Percentiles rank a stretch among this genome's conserved stretches.
Conservation (phyloP, 1,139 yeast genomes). For the Arxiozyma bovina region DNA sequence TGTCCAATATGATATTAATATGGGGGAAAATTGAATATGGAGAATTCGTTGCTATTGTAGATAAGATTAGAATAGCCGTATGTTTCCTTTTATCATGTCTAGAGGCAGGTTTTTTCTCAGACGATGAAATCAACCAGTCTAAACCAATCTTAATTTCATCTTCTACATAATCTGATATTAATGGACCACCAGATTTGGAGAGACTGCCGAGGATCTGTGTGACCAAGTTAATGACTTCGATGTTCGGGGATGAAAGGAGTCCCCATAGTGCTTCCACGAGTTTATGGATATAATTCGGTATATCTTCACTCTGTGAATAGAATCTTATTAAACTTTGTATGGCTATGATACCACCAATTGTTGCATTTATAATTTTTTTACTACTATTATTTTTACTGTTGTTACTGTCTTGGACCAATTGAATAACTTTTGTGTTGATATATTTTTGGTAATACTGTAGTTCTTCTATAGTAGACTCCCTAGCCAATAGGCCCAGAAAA, state of each 20-base stretch:
- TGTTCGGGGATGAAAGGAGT: constrained; percentile 71
- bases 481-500: constrained; percentile 59
- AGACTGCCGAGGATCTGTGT: constrained; percentile 78
- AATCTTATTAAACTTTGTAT: constrained; percentile 77
- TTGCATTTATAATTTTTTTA: constrained; percentile 35
- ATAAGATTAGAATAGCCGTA: constrained; percentile 79
- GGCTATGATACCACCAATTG: constrained; percentile 85
- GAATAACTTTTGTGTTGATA: constrained; percentile 79
- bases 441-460: constrained; percentile 73
- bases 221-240: constrained; percentile 77
- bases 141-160: constrained; percentile 85
- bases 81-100: constrained; percentile 79
- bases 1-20: constrained; percentile 69
- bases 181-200: constrained; percentile 80
- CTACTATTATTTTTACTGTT: constrained; percentile 31
- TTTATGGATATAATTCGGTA: constrained; percentile 80
- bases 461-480: constrained; percentile 75
- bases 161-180: constrained; percentile 88
- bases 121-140: constrained; percentile 70
- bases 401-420: constrained; percentile 62
- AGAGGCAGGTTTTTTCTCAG: constrained; percentile 36
- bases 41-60: constrained; percentile 76
- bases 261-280: constrained; percentile 78
- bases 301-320: constrained; percentile 66
- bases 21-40: constrained; percentile 77